phyloP scores from a whole-genome alignment of 495 filamentous ascomycete species.

The Hypomontagnella monticulosa region DNA sequence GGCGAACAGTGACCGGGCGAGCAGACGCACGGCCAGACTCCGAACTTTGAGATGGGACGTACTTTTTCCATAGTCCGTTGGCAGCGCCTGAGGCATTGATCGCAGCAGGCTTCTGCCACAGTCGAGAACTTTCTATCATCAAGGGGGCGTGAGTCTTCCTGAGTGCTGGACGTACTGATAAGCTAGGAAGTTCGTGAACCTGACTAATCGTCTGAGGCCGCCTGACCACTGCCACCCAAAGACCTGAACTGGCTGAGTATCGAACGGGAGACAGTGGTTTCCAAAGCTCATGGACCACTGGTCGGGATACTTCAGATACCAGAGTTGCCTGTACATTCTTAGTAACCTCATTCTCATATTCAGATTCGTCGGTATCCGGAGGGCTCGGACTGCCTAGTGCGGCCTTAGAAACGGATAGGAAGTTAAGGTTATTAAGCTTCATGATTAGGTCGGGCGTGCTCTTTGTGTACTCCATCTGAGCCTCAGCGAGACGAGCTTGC shows the following conservation, averaged over 20 bases:
- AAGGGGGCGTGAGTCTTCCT: slow-evolving; percentile 48
- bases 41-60: slow-evolving; percentile 7
- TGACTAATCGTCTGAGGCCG: slow-evolving; percentile 27
- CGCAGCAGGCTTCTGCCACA: slow-evolving; percentile 53
- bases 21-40: slow-evolving; percentile 11
- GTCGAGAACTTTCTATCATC: slow-evolving; percentile 48
- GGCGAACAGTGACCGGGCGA: slow-evolving; percentile 55
- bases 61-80: slow-evolving; percentile 39
- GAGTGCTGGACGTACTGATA: slow-evolving; percentile 45
- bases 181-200: slow-evolving; percentile 36
- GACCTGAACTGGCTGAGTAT: slow-evolving; percentile 17
- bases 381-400: slow-evolving; percentile 62
- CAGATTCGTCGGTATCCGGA: slow-evolving; percentile 56
- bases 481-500: slow-evolving; percentile 51
- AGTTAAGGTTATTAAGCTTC: slow-evolving; percentile 49
- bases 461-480: slow-evolving; percentile 57
- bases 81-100: neutral
- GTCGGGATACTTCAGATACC: neutral
- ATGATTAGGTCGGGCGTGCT: slow-evolving; percentile 51
- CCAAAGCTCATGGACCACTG: slow-evolving; percentile 27
- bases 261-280: slow-evolving; percentile 20
- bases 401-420: slow-evolving; percentile 51
- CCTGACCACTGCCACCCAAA: slow-evolving; percentile 26
- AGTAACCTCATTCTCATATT: slow-evolving; percentile 31
- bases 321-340: neutral